A percentile compares a stretch with the other conserved stretches of the same genome.
These are phyloP conservation scores for Hyaloscypha variabilis DNA, from an alignment of 495 filamentous ascomycete genomes.

Conservation along the genomic window DNA sequence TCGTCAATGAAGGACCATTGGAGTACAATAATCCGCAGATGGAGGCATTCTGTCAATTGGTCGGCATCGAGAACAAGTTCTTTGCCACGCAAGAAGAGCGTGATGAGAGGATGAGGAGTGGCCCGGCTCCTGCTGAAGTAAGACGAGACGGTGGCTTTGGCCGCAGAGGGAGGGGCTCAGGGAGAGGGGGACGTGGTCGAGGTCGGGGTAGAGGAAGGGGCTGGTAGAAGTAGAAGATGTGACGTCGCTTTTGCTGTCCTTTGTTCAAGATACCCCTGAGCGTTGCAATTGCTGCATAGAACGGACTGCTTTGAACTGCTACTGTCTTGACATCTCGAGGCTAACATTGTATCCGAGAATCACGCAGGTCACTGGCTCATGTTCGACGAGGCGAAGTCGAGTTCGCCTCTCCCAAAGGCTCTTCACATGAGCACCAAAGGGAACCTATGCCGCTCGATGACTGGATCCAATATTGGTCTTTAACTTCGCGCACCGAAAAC, in stretches of 20 bases:
- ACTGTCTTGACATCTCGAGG: background rate
- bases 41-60: slow-evolving; percentile 69
- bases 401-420: background rate
- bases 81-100: slow-evolving; percentile 69
- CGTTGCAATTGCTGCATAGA: background rate
- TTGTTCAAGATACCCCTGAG: slow-evolving; percentile 20
- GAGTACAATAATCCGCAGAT: slow-evolving; percentile 90
- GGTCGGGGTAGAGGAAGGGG: slow-evolving; percentile 41
- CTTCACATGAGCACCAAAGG: background rate
- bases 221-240: slow-evolving; percentile 9
- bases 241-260: background rate
- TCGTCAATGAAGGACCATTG: slow-evolving; percentile 50
- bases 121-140: slow-evolving; percentile 38
- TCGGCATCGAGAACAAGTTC: slow-evolving; percentile 80
- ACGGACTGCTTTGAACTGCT: background rate
- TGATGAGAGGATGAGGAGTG: slow-evolving; percentile 47
- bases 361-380: background rate
- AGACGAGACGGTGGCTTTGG: slow-evolving; percentile 34
- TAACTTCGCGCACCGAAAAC: background rate
- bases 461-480: background rate
- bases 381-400: background rate
- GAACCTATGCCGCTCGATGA: background rate
- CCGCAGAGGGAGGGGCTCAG: slow-evolving; percentile 35
- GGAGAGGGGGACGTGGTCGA: slow-evolving; percentile 31
- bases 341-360: background rate